Base-by-base conservation (phyloP, 2,329 filamentous ascomycete species). In the Coniella vitis region DNA sequence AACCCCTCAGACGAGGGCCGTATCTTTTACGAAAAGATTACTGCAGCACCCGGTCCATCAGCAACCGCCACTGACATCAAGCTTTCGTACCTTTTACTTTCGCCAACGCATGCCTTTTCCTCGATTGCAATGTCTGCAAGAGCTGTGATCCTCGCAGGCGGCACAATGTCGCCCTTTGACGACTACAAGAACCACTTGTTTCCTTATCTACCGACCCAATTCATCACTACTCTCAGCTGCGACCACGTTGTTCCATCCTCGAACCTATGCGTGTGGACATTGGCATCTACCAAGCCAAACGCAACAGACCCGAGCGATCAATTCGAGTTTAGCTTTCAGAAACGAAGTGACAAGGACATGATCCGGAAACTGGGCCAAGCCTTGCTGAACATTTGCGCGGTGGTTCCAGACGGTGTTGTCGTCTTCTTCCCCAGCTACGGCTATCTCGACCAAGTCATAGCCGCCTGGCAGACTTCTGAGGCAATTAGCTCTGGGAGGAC, bases 351-450 rank as follows among this genome's bases (percentile, higher is more conserved):
- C n/a, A 70, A 75, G 20, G 70, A 68, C 1, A 89, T 87, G 74
- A 81, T 94, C 45, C 68, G 72, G 37, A 83, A 90, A 48, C 78
- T 97, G 1, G 93, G 90, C 0, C 66, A 79, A 22, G 78, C 86
- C 0, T 72, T 98, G 7, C 63, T 89, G 2, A 83, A 84, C 45
- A 72, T 93, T 4, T 87, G 86, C 57, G 74, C 77, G 7, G 70
- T 81, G 4, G 86, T 96, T 0, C 89, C 89, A 0, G 90, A 96
- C 57, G 93, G 93, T 2, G 79, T 96, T 1, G 89, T 98, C 0
- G 83, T 90, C 0, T 98, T 98, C 71, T 97, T 98, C 58, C 90
- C 93, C 1, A 95, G 90, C 65, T 97, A 98, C 64, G 79, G 86
- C 9, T 97, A 95, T 63, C 78, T 98, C 0, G 83, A 90, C 42